Evolutionary conservation across 2,329 filamentous ascomycete species (phyloP).

Genomic region (Calonectria honghensis): DNA sequence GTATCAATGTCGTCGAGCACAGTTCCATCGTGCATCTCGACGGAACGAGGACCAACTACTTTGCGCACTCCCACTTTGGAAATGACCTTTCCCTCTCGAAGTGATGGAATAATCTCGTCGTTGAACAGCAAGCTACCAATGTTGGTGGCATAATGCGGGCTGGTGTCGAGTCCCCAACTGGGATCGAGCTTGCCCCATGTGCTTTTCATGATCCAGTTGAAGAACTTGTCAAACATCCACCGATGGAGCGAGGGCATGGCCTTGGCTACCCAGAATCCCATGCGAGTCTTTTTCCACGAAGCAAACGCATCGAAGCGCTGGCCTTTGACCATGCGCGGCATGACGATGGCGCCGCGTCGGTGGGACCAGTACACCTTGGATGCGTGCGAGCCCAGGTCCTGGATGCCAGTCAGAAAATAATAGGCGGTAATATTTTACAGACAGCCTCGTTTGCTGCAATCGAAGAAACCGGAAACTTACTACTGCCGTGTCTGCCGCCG

Average conservation of each 20-base stretch:
- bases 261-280: constrained; percentile 45
- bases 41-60: constrained; percentile 47
- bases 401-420: neutral
- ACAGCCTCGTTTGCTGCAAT: neutral
- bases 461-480: constrained; percentile 33
- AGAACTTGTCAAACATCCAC: constrained; percentile 43
- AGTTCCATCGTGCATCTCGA: constrained; percentile 53
- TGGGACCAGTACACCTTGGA: constrained; percentile 51
- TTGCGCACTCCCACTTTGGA: constrained; percentile 36
- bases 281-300: constrained; percentile 47
- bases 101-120: constrained; percentile 47
- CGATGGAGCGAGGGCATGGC: constrained; percentile 42
- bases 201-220: constrained; percentile 36
- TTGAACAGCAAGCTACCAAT: constrained; percentile 44
- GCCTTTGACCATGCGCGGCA: constrained; percentile 48
- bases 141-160: constrained; percentile 41
- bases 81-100: constrained; percentile 37
- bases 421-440: neutral
- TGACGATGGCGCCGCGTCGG: constrained; percentile 48
- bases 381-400: constrained; percentile 47
- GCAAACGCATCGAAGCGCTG: constrained; percentile 47
- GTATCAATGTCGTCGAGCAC: constrained; percentile 53
- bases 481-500: constrained; percentile 51
- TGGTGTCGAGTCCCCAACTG: constrained; percentile 42
- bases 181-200: constrained; percentile 48